phyloP scores from a whole-genome alignment of 495 filamentous ascomycete genomes.

The Copromyces sp. region DNA sequence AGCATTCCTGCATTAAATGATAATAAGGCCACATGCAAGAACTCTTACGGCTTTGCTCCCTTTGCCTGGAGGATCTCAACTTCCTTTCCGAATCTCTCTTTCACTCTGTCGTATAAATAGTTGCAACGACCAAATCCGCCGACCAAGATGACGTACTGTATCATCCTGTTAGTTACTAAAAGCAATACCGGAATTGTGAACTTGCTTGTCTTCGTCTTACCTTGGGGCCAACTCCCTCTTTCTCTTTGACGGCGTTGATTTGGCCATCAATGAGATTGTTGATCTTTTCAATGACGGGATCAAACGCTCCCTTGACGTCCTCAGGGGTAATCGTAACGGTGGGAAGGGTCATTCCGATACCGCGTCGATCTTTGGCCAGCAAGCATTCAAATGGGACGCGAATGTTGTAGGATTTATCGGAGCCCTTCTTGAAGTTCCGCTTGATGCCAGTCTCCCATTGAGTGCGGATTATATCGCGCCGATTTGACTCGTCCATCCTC shows the following conservation, averaged over 20 bases:
- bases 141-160: slow-evolving; percentile 5
- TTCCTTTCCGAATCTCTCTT: neutral
- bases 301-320: neutral
- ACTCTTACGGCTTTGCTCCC: neutral
- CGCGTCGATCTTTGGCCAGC: neutral
- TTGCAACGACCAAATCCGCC: slow-evolving; percentile 7
- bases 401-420: no score
- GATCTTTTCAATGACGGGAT: slow-evolving; percentile 1
- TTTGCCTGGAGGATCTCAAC: slow-evolving; percentile 6
- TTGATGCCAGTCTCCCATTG: slow-evolving; percentile 15
- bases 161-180: neutral
- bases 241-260: neutral
- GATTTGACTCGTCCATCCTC: neutral
- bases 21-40: no score
- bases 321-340: neutral
- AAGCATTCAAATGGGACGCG: neutral
- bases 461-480: neutral
- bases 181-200: no score
- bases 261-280: neutral
- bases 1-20: no score
- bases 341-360: no score
- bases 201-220: neutral
- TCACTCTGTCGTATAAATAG: neutral
- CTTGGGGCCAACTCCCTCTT: neutral
- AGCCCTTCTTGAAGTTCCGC: neutral